Conservation (phyloP, 2,329 filamentous ascomycete species). For the Microsporum audouinii region DNA sequence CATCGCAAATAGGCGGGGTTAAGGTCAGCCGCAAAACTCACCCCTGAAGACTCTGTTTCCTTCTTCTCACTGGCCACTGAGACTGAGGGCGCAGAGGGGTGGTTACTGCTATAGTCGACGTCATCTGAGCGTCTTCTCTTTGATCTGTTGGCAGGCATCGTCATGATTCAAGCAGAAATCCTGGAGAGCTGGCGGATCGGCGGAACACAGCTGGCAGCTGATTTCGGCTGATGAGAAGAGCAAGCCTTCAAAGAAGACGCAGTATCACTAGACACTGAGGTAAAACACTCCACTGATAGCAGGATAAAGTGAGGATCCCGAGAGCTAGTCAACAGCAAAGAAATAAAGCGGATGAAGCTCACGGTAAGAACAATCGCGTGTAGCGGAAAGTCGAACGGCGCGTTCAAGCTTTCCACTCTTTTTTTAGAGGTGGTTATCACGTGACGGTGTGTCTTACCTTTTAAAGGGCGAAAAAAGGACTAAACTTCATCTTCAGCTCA, state of each 20-base stretch:
- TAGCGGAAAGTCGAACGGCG: not conserved
- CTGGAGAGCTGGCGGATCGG: not conserved
- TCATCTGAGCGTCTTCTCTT: conserved; percentile 2
- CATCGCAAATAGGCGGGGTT: not conserved
- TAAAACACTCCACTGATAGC: not conserved
- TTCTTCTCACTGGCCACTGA: not conserved
- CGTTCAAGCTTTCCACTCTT: not conserved
- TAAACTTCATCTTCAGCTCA: not conserved
- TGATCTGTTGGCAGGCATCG: not conserved
- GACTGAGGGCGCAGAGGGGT: not conserved
- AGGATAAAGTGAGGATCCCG: not conserved
- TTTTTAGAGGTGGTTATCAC: not conserved
- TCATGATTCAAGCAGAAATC: not conserved
- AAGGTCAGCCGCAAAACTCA: not conserved
- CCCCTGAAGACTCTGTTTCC: not conserved
- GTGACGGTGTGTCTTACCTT: not conserved
- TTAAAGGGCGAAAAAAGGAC: not conserved
- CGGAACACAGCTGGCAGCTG: not conserved
- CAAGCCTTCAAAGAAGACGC: no score
- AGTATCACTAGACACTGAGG: not conserved
- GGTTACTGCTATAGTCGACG: not conserved
- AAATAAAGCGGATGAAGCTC: not conserved
- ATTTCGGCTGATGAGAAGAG: not conserved
- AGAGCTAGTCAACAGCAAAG: not conserved
- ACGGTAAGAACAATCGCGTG: not conserved